These are phyloP conservation scores for Triangularia verruculosa DNA, from an alignment of 2,329 filamentous ascomycete species.

Conservation along the genomic window DNA sequence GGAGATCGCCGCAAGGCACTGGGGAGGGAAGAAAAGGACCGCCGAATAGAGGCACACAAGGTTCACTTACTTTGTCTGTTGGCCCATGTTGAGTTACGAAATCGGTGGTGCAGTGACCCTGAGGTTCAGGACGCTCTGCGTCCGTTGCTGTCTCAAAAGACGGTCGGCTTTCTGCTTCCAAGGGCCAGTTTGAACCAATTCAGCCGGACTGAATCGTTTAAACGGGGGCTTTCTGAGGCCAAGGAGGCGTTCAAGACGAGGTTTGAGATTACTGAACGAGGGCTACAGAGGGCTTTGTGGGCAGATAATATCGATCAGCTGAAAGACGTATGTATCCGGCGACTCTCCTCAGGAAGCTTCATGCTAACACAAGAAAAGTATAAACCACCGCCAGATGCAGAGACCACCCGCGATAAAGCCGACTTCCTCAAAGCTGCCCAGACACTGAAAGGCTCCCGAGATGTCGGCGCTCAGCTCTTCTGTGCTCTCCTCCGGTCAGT, in stretches of 20 bases:
- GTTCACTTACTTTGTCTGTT: constrained; percentile 80
- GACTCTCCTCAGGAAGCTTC: not conserved
- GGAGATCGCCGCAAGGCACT: constrained; percentile 50
- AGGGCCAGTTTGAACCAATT: constrained; percentile 67
- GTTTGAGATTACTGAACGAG: constrained; percentile 69
- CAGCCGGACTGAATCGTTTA: constrained; percentile 70
- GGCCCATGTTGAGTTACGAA: constrained; percentile 72
- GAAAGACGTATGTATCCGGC: constrained; percentile 46
- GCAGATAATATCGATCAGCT: constrained; percentile 62
- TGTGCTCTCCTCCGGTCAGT: constrained; percentile 80
- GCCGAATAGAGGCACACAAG: constrained; percentile 77
- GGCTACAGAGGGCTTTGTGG: constrained; percentile 72
- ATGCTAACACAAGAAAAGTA: constrained; percentile 42
- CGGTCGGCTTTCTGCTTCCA: constrained; percentile 66
- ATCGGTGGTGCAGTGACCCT: constrained; percentile 82
- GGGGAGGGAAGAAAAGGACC: constrained; percentile 51
- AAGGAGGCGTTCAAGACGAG: constrained; percentile 64
- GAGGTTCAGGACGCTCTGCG: constrained; percentile 65
- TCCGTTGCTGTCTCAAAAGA: constrained; percentile 63
- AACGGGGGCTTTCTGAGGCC: constrained; percentile 71
- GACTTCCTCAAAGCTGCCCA: constrained; percentile 73
- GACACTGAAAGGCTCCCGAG: constrained; percentile 74
- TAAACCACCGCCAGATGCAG: constrained; percentile 59
- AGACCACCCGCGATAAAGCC: constrained; percentile 63
- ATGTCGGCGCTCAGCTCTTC: constrained; percentile 86